A percentile compares a stretch with the other conserved stretches of the same genome.
These are phyloP conservation scores for Avena atlantica DNA, from an alignment of 176 grass and related monocot species.

Conservation along the genomic window DNA sequence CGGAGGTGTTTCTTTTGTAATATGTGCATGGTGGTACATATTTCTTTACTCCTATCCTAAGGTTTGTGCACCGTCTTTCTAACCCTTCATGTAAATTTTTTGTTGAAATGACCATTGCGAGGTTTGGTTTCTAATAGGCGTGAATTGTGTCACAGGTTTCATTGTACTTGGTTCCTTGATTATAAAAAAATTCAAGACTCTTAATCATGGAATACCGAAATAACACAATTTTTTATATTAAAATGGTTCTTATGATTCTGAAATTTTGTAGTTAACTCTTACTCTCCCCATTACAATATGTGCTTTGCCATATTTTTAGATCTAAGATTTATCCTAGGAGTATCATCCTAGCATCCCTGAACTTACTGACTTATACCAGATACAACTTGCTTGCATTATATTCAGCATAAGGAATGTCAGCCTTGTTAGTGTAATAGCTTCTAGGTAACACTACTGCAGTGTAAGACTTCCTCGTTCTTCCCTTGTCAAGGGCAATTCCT, in stretches of 20 bases:
- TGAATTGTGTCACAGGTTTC: background rate
- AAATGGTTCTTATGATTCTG: background rate
- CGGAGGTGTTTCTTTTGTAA: constrained; percentile 56
- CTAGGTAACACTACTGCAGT: background rate
- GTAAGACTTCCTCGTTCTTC: background rate
- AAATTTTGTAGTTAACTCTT: background rate
- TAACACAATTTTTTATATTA: background rate
- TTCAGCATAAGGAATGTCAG: background rate
- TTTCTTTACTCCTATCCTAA: constrained; percentile 95
- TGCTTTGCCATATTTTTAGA: background rate
- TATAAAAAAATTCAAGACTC: background rate
- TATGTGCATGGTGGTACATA: constrained; percentile 98
- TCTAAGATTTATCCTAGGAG: background rate
- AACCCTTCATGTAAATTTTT: background rate
- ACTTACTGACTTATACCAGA: background rate
- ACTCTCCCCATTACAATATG: background rate
- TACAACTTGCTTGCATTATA: background rate
- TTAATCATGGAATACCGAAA: background rate
- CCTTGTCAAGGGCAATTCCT: background rate
- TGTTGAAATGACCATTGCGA: background rate
- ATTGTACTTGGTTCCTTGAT: background rate
- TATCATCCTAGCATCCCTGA: background rate
- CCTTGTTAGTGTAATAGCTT: background rate
- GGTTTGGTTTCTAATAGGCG: background rate
- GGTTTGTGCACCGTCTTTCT: constrained; percentile 43